Evolutionary conservation across 1,284 basidiomycete genomes (phyloP), one percentile per base, ranked within the genome.

Genomic region (Fomitopsis schrenkii): DNA sequence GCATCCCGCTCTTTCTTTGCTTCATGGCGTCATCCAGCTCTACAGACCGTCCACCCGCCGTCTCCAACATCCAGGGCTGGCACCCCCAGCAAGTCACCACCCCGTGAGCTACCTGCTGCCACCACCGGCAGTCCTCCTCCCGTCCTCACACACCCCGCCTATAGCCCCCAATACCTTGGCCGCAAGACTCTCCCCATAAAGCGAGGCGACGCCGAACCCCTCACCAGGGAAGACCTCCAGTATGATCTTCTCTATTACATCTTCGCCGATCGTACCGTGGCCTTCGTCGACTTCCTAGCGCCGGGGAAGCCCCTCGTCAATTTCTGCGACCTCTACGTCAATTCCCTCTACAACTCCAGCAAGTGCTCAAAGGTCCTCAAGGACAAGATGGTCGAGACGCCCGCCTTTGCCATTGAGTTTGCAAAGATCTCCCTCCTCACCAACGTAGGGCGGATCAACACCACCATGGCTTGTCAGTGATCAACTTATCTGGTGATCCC

Each of bases 391-490:
- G 69, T 78, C 30, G 83, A 85, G 62, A 83, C 82, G 5, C 78
- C 83, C 30, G 76, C 80, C 22, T 93, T 90, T 68, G 86, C 87
- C 6, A 82, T 85, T 61, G 90, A 91, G 73, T 91, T 92, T 73
- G 87, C 85, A 48, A 92, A 87, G 79, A 80, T 93, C 38, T 84
- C 87, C 10, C 78, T 94, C 14, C 79, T 94, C 45, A 87, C 91
- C 61, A 94, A 94, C 71, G 86, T 93, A 35, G 91, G 91, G 40
- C 79, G 91, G 59, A 86, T 94, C 68, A 93, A 93, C 71, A 92
- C 91, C 12, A 94, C 91, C 8, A 87, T 93, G 81, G 92, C 91
- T 59, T 94, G 90, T 91, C 69, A 71, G 88, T 81, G 42, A 30
- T 50, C 58, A 8, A 30, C 35, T 38, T 9, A 53, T 36, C 26